These are phyloP conservation scores for Diaporthe nobilis DNA, from an alignment of 2,329 filamentous ascomycete species.

Conservation along the genomic window DNA sequence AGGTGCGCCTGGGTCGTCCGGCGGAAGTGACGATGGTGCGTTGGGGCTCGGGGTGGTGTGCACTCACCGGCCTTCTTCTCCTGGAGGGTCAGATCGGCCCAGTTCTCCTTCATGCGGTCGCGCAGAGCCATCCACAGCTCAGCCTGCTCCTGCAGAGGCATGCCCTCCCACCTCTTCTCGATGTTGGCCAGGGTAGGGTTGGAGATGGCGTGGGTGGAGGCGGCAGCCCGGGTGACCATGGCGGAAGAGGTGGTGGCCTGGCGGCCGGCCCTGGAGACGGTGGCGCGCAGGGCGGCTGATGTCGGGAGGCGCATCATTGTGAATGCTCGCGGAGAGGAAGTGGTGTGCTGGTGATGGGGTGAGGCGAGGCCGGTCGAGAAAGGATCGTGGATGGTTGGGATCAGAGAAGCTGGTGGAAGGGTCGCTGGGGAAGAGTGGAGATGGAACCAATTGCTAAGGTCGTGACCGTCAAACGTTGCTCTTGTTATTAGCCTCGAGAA, in stretches of 20 bases:
- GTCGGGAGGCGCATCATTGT: conserved; percentile 70
- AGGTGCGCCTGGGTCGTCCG: not conserved
- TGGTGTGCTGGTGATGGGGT: conserved; percentile 35
- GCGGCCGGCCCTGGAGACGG: conserved; percentile 56
- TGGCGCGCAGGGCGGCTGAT: conserved; percentile 66
- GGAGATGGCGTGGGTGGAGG: conserved; percentile 91
- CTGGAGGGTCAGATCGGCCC: conserved; percentile 93
- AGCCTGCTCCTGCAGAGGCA: conserved; percentile 99
- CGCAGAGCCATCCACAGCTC: conserved; percentile 98
- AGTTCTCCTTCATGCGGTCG: conserved; percentile 99
- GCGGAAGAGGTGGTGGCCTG: conserved; percentile 55
- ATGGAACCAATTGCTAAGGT: conserved; percentile 40
- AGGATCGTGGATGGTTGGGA: conserved; percentile 33
- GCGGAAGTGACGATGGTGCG: not conserved
- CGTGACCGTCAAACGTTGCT: conserved; percentile 39
- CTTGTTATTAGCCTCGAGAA: conserved; percentile 15
- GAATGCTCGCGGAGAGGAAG: conserved; percentile 37
- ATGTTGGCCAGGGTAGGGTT: conserved; percentile 98
- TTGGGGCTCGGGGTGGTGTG: conserved; percentile 17
- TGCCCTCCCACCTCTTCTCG: conserved; percentile 98
- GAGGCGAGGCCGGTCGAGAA: conserved; percentile 42
- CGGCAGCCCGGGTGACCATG: conserved; percentile 63
- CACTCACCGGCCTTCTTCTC: conserved; percentile 99
- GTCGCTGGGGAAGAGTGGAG: conserved; percentile 41
- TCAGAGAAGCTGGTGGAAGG: conserved; percentile 17